These are phyloP conservation scores for Cladophialophora bantiana DNA, from an alignment of 2,329 filamentous ascomycete species.

Conservation along the genomic window DNA sequence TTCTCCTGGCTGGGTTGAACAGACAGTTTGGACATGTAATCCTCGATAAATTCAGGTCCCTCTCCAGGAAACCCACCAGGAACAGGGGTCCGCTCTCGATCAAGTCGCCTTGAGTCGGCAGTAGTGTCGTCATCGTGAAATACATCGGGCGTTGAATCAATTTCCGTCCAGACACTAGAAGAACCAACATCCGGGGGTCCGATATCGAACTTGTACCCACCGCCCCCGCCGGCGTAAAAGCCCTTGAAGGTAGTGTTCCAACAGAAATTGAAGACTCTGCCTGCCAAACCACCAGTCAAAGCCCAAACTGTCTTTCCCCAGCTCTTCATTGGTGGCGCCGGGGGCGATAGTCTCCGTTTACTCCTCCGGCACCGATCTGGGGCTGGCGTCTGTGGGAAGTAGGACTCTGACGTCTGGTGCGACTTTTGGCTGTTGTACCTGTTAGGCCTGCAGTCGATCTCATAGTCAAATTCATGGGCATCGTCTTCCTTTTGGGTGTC, in stretches of 20 bases:
- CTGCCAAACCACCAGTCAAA: slow-evolving; percentile 54
- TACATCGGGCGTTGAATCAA: slow-evolving; percentile 43
- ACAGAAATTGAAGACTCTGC: slow-evolving; percentile 87
- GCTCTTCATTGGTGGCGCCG: slow-evolving; percentile 36
- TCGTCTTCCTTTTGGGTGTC: slow-evolving; percentile 39
- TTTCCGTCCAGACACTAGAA: slow-evolving; percentile 44
- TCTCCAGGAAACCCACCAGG: slow-evolving; percentile 63
- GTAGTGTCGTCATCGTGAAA: slow-evolving; percentile 34
- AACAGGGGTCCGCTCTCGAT: slow-evolving; percentile 51
- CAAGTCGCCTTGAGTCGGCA: slow-evolving; percentile 1
- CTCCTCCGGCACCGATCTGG: slow-evolving; percentile 8
- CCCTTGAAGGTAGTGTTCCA: slow-evolving; percentile 74
- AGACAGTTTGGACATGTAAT: slow-evolving; percentile 52
- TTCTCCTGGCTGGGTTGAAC: slow-evolving; percentile 47
- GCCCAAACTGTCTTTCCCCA: slow-evolving; percentile 54
- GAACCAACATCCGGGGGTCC: slow-evolving; percentile 37
- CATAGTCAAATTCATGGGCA: slow-evolving; percentile 42
- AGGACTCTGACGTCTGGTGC: slow-evolving; percentile 37
- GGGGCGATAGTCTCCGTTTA: slow-evolving; percentile 24
- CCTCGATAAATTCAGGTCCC: slow-evolving; percentile 50
- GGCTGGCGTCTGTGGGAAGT: slow-evolving; percentile 31
- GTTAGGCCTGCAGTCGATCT: slow-evolving; percentile 53
- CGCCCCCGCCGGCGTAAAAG: slow-evolving; percentile 85
- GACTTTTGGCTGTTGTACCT: slow-evolving; percentile 49
- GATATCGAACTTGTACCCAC: slow-evolving; percentile 67